Percentiles rank a stretch among this genome's conserved stretches.
These are phyloP conservation scores for Lactarius evosmus DNA, from an alignment of 768 basidiomycete genomes.

Conservation along the genomic window DNA sequence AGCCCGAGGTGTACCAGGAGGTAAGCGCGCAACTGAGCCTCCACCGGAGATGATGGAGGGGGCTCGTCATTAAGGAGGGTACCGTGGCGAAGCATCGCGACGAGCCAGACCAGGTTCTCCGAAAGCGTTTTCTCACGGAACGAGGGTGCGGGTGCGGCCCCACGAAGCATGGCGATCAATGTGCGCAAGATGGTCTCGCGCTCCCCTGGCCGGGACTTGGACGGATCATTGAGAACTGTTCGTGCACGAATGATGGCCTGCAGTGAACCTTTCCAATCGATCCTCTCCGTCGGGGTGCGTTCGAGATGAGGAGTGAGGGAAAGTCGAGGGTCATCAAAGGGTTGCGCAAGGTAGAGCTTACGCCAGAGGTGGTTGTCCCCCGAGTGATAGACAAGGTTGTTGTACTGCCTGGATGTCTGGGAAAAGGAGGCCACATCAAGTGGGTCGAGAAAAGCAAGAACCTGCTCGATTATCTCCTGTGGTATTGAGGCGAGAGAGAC, in stretches of 20 bases:
- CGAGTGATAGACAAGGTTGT: slow-evolving; percentile 45
- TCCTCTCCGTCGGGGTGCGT: slow-evolving; percentile 14
- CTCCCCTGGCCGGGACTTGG: slow-evolving; percentile 44
- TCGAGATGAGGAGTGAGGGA: slow-evolving; percentile 41
- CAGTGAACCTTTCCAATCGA: slow-evolving; percentile 51
- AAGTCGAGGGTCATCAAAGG: slow-evolving; percentile 61
- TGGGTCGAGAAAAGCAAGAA: slow-evolving; percentile 58
- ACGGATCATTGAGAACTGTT: slow-evolving; percentile 41
- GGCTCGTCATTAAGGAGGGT: slow-evolving; percentile 40
- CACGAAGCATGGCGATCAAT: slow-evolving; percentile 47
- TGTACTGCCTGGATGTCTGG: slow-evolving; percentile 47
- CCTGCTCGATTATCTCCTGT: slow-evolving; percentile 56
- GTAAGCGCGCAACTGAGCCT: slow-evolving; percentile 46
- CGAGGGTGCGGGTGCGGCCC: slow-evolving; percentile 39
- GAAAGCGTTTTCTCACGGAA: slow-evolving; percentile 38
- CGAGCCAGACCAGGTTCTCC: slow-evolving; percentile 51
- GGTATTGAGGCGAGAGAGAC: slow-evolving; percentile 38
- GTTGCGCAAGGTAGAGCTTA: slow-evolving; percentile 56
- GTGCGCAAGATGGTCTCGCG: slow-evolving; percentile 44
- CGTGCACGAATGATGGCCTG: slow-evolving; percentile 55
- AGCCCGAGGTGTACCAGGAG: slow-evolving; percentile 59
- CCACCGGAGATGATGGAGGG: slow-evolving; percentile 35
- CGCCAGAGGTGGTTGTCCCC: slow-evolving; percentile 58
- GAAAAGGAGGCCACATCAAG: slow-evolving; percentile 53
- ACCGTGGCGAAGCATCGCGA: slow-evolving; percentile 41